phyloP scores from a whole-genome alignment of 139 green algal species.

The Chlamydomonas urium region DNA sequence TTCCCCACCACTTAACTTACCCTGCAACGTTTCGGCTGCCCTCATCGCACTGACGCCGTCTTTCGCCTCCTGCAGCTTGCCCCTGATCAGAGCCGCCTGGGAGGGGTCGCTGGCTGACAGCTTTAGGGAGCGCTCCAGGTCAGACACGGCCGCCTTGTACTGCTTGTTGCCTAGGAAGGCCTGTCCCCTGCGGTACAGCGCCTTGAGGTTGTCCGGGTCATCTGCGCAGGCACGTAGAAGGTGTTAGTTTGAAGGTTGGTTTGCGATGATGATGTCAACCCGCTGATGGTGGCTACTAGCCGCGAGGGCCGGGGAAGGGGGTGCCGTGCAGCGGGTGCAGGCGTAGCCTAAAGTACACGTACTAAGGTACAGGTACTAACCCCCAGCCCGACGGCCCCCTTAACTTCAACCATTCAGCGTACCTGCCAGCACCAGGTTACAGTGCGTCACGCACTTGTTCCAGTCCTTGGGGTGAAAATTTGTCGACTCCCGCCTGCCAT shows the following conservation, averaged over 20 bases:
- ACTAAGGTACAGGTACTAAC: no score
- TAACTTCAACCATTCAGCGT: no score
- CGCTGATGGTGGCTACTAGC: no score
- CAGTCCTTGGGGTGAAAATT: constrained; percentile 49
- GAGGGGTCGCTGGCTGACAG: constrained; percentile 16
- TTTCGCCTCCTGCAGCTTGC: constrained; percentile 44
- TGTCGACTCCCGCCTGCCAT: no score
- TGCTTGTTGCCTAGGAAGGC: constrained; percentile 26
- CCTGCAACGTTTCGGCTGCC: no score
- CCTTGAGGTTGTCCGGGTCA: constrained; percentile 50
- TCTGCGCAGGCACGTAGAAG: constrained; percentile 12
- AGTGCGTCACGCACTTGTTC: constrained; percentile 38
- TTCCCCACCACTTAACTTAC: no score
- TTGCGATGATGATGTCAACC: no score
- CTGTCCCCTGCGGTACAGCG: constrained; percentile 58
- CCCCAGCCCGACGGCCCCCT: no score
- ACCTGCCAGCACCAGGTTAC: constrained; percentile 46
- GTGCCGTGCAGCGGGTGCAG: no score
- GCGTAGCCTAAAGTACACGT: no score
- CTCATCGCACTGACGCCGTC: constrained; percentile 18
- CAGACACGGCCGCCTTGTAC: constrained; percentile 20
- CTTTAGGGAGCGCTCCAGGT: constrained; percentile 36
- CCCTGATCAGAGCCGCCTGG: constrained; percentile 40
- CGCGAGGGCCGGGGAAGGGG: no score
- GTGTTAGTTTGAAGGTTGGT: no score